Evolutionary conservation across 768 basidiomycete genomes (phyloP), one percentile per base, ranked within the genome.

Genomic region (Lentinula sp.): DNA sequence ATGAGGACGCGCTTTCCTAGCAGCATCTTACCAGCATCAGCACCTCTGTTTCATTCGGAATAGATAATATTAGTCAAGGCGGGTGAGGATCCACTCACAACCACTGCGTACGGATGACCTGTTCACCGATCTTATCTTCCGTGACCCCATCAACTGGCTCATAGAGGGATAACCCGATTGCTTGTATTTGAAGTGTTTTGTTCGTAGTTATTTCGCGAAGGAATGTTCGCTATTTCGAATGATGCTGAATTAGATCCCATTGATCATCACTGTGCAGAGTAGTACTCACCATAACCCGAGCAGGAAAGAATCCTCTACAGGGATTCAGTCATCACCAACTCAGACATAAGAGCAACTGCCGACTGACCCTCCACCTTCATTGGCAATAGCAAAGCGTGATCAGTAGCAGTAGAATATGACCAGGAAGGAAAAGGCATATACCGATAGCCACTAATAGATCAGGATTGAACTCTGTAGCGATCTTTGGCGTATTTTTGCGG

Each of bases 71-170:
- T 3, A 28, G 28, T 28, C 28, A 28, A 28, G 28, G 28, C 28
- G 28, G 28, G 28, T 28, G 28, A 28, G 28, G 28, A 28, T 28
- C 28, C 18, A 77, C 88, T 70, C 72, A 91, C 90, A 98, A 78
- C 97, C 97, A 99, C 73, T 99, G 97, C 15, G 95, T 99, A 59
- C 95, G 84, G 66, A 97, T 79, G 64, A 99, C 93, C 71, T 97
- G 88, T 62, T 77, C 81, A 53, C 91, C 91, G 55, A 94, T 81
- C 70, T 87, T 83, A 66, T 93, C 85, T 33, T 73, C 85, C 1
- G 85, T 85, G 3, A 85, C 82, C 16, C 87, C 92, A 5, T 87
- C 86, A 16, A 98, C 79, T 32, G 90, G 85, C 71, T 99, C 97
- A 67, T 99, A 99, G 3, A 99, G 80, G 5, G 94, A 95, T 36